Evolutionary conservation across 208 protist species (phyloP).

Genomic region (Acanthamoeba triangularis): DNA sequence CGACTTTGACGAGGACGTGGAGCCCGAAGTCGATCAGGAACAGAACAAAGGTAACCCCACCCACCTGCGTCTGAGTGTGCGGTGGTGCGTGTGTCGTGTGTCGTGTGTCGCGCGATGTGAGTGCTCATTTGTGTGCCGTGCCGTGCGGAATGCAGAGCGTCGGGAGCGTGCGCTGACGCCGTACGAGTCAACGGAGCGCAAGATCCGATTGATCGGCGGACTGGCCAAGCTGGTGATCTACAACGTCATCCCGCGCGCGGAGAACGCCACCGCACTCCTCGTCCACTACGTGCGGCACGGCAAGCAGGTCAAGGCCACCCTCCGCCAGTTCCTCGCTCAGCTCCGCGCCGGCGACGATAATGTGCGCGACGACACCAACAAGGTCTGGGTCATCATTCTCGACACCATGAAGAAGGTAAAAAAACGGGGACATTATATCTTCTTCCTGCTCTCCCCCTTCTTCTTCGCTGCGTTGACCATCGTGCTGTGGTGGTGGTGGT

Average conservation of each 20-base stretch:
- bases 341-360: conserved; percentile 37
- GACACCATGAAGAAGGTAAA: conserved; percentile 67
- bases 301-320: conserved; percentile 38
- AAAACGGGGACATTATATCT: no score
- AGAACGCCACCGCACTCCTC: conserved; percentile 34
- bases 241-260: conserved; percentile 54
- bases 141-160: no score
- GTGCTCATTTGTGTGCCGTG: no score
- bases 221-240: conserved; percentile 70
- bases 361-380: conserved; percentile 20
- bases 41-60: not conserved
- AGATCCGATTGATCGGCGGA: conserved; percentile 11
- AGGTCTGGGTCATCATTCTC: conserved; percentile 31
- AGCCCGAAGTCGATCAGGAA: not conserved
- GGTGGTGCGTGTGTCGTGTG: no score
- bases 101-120: no score
- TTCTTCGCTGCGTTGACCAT: not conserved
- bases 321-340: conserved; percentile 42
- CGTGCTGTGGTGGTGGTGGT: not conserved
- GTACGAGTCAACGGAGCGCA: conserved; percentile 32
- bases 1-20: not conserved
- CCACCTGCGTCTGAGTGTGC: no score
- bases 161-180: not conserved
- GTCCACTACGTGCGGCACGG: conserved; percentile 41
- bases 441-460: no score